phyloP scores from a whole-genome alignment of 176 grass and related monocot species.

The Urochloa ruziziensis region DNA sequence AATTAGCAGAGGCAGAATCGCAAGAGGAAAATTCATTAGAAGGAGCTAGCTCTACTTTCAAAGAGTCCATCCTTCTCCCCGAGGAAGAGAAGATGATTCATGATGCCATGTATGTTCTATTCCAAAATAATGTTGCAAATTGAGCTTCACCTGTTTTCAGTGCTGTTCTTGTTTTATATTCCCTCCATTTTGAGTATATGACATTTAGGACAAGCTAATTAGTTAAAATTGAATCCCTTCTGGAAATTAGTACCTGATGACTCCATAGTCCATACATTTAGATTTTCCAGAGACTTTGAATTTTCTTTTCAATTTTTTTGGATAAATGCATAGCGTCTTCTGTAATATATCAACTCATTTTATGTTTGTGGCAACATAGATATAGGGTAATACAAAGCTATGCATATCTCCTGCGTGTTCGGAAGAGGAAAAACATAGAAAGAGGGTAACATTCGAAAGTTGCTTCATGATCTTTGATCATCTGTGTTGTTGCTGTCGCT shows the following conservation, averaged over 20 bases:
- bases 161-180: neutral
- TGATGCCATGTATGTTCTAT: slow-evolving; percentile 54
- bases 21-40: slow-evolving; percentile 33
- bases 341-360: neutral
- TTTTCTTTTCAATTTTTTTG: neutral
- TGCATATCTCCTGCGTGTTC: too few relatives aligned
- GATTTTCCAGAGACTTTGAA: neutral
- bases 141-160: slow-evolving; percentile 9
- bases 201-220: neutral
- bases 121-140: slow-evolving; percentile 16
- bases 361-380: neutral
- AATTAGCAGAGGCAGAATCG: slow-evolving; percentile 48
- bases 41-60: slow-evolving; percentile 56
- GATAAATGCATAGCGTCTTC: neutral
- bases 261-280: neutral
- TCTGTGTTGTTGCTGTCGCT: slow-evolving; percentile 26
- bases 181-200: neutral
- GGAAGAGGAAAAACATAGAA: neutral
- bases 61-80: slow-evolving; percentile 75
- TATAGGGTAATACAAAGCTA: too few relatives aligned
- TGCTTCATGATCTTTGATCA: neutral
- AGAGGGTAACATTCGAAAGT: neutral
- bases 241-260: neutral
- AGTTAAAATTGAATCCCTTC: neutral
- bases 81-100: slow-evolving; percentile 76